A percentile compares a stretch with the other conserved stretches of the same genome.
Conservation (phyloP, 2,329 filamentous ascomycete genomes). For the Cladorrhinum sp. region DNA sequence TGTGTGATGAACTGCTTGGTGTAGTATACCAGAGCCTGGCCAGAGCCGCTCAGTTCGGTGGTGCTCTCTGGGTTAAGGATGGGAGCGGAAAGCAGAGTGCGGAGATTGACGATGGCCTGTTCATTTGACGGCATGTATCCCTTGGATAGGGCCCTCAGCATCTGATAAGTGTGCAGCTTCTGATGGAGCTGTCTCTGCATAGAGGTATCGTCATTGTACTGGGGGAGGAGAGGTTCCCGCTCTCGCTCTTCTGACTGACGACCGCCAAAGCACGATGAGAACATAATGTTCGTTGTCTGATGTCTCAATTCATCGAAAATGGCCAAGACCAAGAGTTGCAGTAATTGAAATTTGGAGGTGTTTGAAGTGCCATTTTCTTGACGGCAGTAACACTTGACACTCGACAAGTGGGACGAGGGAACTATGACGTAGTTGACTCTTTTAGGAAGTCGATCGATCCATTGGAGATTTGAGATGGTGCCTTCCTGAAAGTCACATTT, state of each 20-base stretch:
- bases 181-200: constrained; percentile 76
- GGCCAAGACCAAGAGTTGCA: background rate
- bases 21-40: constrained; percentile 68
- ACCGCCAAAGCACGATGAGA: constrained; percentile 57
- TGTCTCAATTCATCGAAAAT: background rate
- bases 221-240: constrained; percentile 75
- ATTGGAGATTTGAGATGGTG: background rate
- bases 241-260: constrained; percentile 62
- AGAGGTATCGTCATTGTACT: constrained; percentile 76
- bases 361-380: background rate
- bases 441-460: background rate
- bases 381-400: background rate
- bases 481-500: too few relatives aligned
- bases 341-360: background rate
- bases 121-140: constrained; percentile 93
- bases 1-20: constrained; percentile 71
- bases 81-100: constrained; percentile 73
- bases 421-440: constrained; percentile 18
- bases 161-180: constrained; percentile 92
- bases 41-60: constrained; percentile 72
- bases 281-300: constrained; percentile 13
- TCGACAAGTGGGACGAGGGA: background rate
- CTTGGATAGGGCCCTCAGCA: constrained; percentile 74
- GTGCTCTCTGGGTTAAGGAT: constrained; percentile 72
- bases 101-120: constrained; percentile 75